Base-by-base conservation (phyloP, 257 asterid genomes). In the Scutellaria minor region DNA sequence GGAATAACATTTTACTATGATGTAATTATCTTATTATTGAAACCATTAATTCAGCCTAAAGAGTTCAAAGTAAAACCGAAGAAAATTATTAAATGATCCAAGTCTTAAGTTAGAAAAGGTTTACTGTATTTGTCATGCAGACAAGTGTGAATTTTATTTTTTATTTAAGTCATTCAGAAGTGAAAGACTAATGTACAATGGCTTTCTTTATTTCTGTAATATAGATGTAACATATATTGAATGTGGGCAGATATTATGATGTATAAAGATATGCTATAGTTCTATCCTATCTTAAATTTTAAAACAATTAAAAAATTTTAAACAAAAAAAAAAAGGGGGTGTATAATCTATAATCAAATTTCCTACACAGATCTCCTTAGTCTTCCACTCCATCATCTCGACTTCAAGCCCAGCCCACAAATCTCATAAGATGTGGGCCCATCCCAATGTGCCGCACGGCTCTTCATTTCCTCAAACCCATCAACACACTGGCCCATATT, bases 401-500 rank as follows among this genome's bases (percentile, higher is more conserved):
- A 40, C 56, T 68, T 82, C 31, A 85, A 67, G 71, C 91, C 95
- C 58, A 85, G 79, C 58, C 78, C 63, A 71, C 98, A 95, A 50
- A 95, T 88, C 20, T 83, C 82, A 18, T 48, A 75, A 7, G 81
- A 63, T 5, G 84, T 75, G 0, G 99, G 98, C 69, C 90, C 96
- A 8, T 68, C 78, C 97, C 97, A 95, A 2, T 62, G 81, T 68
- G 84, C 86, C 57, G 92, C 13, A 10, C 85, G 78, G 1, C 58
- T 83, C 75, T 80, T 86, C 86, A 95, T 24, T 61, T 73, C 76
- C 44, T 83, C 85, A 39, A 95, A 84, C 20, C 78, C 97, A 39
- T 39, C 73, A 46, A 95, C 81, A 62, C 99, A 95, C 46, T 71
- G 80, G 3, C 66, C 78, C 80, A 83, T 20, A 39, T 83, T 75